Percentiles rank a stretch among this genome's conserved stretches.
Conservation (phyloP, 179 eudicot genomes). For the Spinacia oleracea region DNA sequence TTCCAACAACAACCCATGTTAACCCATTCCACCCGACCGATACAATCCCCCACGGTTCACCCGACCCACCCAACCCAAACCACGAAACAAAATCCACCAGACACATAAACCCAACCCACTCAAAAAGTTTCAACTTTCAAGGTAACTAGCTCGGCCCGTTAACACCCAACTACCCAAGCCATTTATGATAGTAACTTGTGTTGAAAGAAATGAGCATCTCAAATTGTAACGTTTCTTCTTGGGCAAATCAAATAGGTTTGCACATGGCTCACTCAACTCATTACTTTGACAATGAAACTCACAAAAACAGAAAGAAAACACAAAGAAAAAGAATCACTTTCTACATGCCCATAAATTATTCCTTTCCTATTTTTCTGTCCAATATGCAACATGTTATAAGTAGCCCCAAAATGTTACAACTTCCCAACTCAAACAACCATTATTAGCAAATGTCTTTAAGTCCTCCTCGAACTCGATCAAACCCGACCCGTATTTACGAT, state of each 20-base stretch:
- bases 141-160: no score
- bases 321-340: slow-evolving; percentile 32
- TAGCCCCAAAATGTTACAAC: not conserved
- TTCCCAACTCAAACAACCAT: not conserved
- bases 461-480: slow-evolving; percentile 30
- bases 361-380: slow-evolving; percentile 14
- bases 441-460: slow-evolving; percentile 35
- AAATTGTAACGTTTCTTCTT: slow-evolving; percentile 37
- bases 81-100: no score
- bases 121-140: no score
- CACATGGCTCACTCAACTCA: slow-evolving; percentile 25
- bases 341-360: slow-evolving; percentile 20
- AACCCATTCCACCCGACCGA: no score
- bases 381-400: not conserved
- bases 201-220: slow-evolving; percentile 1
- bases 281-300: slow-evolving; percentile 18
- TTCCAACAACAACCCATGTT: no score
- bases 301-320: slow-evolving; percentile 4
- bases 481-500: slow-evolving; percentile 30
- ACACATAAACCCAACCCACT: no score
- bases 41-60: no score
- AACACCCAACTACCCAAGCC: no score
- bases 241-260: slow-evolving; percentile 22
- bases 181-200: not conserved
- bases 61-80: no score